These are phyloP conservation scores for Rosa hybrid DNA, from an alignment of 331 rosid species.

Conservation along the genomic window DNA sequence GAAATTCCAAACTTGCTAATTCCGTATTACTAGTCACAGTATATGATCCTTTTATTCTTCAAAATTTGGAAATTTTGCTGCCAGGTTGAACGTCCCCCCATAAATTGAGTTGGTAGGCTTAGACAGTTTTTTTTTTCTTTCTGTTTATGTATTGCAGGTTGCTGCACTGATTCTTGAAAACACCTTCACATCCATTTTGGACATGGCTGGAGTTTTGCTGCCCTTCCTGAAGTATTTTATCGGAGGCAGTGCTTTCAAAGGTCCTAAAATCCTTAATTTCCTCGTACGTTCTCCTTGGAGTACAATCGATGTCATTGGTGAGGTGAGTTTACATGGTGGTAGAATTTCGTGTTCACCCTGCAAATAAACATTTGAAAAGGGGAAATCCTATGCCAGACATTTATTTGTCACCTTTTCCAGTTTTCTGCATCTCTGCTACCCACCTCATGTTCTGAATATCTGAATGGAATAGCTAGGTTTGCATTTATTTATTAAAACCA, in stretches of 20 bases:
- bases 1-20: neutral
- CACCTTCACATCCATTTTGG: conserved; percentile 95
- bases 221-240: conserved; percentile 95
- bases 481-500: neutral
- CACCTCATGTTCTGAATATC: neutral
- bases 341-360: conserved; percentile 24
- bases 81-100: neutral
- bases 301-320: conserved; percentile 79
- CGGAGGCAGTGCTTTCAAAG: conserved; percentile 78
- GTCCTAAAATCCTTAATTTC: conserved; percentile 81
- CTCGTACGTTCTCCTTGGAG: conserved; percentile 96
- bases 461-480: neutral
- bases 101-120: neutral
- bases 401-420: neutral
- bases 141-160: conserved; percentile 57
- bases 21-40: too few relatives aligned
- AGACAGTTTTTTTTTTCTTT: neutral
- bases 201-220: conserved; percentile 94
- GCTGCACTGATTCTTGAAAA: conserved; percentile 89
- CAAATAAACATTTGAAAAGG: neutral
- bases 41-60: neutral
- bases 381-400: neutral
- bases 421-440: neutral
- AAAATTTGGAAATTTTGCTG: neutral
- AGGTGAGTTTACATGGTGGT: conserved; percentile 51